A percentile compares a stretch with the other conserved stretches of the same genome.
Evolutionary conservation across 2,329 filamentous ascomycete genomes (phyloP).

Genomic region (Aureobasidium sp.): DNA sequence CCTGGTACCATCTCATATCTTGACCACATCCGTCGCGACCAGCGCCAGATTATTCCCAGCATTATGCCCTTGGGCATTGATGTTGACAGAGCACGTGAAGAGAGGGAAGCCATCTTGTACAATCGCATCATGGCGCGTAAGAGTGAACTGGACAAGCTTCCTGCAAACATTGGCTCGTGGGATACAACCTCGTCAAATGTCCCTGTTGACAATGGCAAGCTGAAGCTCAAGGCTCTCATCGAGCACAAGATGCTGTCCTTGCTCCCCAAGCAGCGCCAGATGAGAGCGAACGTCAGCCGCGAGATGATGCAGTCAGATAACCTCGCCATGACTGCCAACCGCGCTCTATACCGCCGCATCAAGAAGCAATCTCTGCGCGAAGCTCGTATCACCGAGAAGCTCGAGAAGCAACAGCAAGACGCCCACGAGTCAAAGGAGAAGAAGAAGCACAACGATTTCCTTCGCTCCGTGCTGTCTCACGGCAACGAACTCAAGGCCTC

Average conservation of each 20-base stretch:
- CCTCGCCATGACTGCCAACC: constrained; percentile 92
- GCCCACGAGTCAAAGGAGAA: constrained; percentile 93
- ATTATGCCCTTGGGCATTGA: constrained; percentile 86
- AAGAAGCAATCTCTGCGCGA: constrained; percentile 97
- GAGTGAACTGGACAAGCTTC: constrained; percentile 72
- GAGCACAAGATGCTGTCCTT: constrained; percentile 88
- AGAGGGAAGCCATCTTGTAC: constrained; percentile 80
- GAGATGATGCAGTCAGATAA: constrained; percentile 96
- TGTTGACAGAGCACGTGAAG: constrained; percentile 74
- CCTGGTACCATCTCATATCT: constrained; percentile 63
- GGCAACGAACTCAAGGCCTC: constrained; percentile 67
- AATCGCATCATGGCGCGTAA: constrained; percentile 84
- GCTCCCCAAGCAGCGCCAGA: constrained; percentile 77
- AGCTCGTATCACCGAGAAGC: constrained; percentile 94
- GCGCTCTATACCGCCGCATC: constrained; percentile 80
- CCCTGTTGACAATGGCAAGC: constrained; percentile 63
- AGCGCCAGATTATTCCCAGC: constrained; percentile 74
- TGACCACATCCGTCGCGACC: constrained; percentile 68
- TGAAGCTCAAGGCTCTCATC: constrained; percentile 86
- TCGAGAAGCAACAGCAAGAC: constrained; percentile 97
- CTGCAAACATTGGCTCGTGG: constrained; percentile 81
- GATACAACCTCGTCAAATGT: constrained; percentile 66
- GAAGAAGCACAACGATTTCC: constrained; percentile 91
- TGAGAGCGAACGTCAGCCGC: constrained; percentile 79
- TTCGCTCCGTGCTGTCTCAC: constrained; percentile 79